Conservation (phyloP, 2,329 filamentous ascomycete species). For the Fusarium nisikadoi region DNA sequence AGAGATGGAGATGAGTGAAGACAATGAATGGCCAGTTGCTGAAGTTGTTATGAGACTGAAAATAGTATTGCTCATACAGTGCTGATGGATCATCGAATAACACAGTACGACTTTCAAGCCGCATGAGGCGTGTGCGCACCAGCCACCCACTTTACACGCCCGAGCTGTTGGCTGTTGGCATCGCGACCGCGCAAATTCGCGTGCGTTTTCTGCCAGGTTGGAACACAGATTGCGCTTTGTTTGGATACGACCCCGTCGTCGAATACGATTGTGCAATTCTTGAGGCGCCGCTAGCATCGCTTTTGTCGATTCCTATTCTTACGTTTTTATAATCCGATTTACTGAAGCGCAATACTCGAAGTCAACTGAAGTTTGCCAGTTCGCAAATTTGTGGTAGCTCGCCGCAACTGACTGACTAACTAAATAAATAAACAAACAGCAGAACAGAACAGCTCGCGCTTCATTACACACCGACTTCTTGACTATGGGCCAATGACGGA, state of each 20-base stretch:
- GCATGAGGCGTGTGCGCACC: constrained; percentile 20
- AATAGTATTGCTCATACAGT: constrained; percentile 22
- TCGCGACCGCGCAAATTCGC: constrained; percentile 41
- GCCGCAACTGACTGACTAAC: constrained; percentile 2
- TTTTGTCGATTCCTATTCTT: neutral
- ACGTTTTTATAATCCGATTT: neutral
- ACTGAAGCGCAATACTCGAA: neutral
- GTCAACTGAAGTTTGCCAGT: neutral
- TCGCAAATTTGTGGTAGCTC: neutral
- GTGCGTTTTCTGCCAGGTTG: constrained; percentile 33
- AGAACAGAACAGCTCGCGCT: constrained; percentile 12
- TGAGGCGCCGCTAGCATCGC: neutral
- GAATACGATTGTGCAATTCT: constrained; percentile 8
- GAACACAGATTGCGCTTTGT: constrained; percentile 30
- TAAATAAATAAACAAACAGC: neutral
- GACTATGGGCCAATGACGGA: constrained; percentile 51
- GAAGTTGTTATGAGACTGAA: neutral
- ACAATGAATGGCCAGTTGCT: neutral
- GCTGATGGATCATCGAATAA: neutral
- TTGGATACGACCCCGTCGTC: constrained; percentile 24
- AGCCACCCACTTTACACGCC: constrained; percentile 47
- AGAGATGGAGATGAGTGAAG: neutral
- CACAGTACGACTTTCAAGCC: constrained; percentile 9
- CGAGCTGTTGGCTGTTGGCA: constrained; percentile 6
- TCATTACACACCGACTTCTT: constrained; percentile 20